These are phyloP conservation scores for Marvania coccoides DNA, from an alignment of 139 green algal species.

Conservation along the genomic window DNA sequence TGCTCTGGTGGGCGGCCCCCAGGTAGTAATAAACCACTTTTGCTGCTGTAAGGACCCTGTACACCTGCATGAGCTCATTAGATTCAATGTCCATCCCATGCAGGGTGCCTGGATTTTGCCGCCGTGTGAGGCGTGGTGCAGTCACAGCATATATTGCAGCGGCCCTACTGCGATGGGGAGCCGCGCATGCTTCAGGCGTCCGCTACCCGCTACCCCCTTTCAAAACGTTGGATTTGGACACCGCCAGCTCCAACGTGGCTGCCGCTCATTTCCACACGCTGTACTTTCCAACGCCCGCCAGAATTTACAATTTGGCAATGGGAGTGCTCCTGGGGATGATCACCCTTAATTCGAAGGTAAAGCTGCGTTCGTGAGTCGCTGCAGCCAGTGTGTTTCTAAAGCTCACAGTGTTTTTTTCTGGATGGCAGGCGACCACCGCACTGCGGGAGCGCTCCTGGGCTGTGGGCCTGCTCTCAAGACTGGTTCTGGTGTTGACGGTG, in stretches of 20 bases:
- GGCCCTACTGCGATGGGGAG: background rate
- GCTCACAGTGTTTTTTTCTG: background rate
- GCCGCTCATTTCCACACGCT: background rate
- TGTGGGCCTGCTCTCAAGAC: background rate
- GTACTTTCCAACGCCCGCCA: constrained; percentile 1
- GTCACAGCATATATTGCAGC: background rate
- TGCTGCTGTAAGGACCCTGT: too few relatives aligned
- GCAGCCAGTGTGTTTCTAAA: background rate
- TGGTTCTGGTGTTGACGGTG: background rate
- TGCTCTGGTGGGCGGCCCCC: background rate
- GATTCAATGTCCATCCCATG: too few relatives aligned
- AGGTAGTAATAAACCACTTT: background rate
- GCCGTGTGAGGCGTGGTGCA: background rate
- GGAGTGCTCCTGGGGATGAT: background rate
- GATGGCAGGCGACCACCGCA: background rate
- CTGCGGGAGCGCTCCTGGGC: background rate
- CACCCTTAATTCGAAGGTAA: background rate
- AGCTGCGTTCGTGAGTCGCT: background rate
- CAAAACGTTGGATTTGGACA: background rate
- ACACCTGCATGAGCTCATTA: too few relatives aligned
- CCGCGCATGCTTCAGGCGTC: background rate
- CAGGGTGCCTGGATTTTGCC: background rate
- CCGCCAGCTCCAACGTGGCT: background rate
- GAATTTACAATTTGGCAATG: background rate
- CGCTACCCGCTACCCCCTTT: background rate